Base-by-base conservation (phyloP, 345 rosid species). In the Jatropha curcas region DNA sequence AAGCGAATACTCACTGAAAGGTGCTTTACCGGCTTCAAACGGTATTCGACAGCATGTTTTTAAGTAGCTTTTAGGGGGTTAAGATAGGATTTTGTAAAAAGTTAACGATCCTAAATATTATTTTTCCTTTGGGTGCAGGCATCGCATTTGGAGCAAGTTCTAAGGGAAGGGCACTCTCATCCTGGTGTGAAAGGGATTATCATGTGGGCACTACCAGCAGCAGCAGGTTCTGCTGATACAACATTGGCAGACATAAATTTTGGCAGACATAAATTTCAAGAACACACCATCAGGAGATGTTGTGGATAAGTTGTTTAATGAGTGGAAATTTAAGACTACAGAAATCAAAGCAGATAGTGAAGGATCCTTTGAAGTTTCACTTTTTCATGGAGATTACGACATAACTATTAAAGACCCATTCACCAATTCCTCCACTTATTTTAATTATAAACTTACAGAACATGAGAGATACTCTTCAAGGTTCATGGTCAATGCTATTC, bases 171-270 rank as follows among this genome's bases (percentile, higher is more conserved):
- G 0, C 82, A 78, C 39, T 81, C 87, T 8, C 93, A 92, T 76
- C 96, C 91, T 24, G 86, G 90, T 10, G 89, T 87, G 4, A 39
- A 84, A 65, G 96, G 97, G 53, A 90, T 92, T 25, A 86, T 90
- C 56, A 83, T 86, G 64, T 92, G 86, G 48, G 86, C 77, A 0
- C 93, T 91, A 13, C 92, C 97, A 11, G 85, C 67, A 24, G 71
- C 65, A 0, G 87, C 93, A 12, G 89, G 90, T 22, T 92, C 88
- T 70, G 74, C 79, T 22, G 74, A 31, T 12, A 79, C 86, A 39
- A 73, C 87, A 16, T 77, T 90, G 19, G 81, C 86, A 7, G 87
- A 88, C 62, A n/a, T n/a, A n/a, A n/a, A n/a, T n/a, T n/a, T n/a
- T n/a, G n/a, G 81, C 86, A 7, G 87, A 88, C 62, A 41, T 46